Evolutionary conservation across 371 early-diverging fungal genomes (phyloP).

Genomic region (Mucor velutinosus): DNA sequence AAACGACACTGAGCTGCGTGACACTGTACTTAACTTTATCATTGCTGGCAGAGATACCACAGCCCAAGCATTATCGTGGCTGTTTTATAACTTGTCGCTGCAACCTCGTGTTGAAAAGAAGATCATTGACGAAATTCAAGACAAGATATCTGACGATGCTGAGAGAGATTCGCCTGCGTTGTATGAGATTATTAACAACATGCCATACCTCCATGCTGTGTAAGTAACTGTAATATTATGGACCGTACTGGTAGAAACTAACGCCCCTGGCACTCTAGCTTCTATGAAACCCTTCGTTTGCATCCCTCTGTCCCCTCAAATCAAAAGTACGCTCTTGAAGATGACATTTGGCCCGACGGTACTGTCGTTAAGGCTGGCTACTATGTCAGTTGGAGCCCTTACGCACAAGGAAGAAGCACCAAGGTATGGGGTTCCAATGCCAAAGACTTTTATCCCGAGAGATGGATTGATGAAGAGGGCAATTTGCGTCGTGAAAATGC

Average conservation of each 20-base stretch:
- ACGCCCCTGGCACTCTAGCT: conserved; percentile 19
- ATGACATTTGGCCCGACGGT: conserved; percentile 67
- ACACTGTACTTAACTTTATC: conserved; percentile 52
- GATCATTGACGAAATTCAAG: conserved; percentile 49
- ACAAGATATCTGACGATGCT: conserved; percentile 31
- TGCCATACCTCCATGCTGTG: conserved; percentile 33
- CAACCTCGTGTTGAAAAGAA: conserved; percentile 50
- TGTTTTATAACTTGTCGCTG: conserved; percentile 50
- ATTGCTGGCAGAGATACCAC: conserved; percentile 75
- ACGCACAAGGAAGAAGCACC: conserved; percentile 56
- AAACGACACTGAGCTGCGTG: conserved; percentile 49
- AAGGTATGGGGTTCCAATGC: conserved; percentile 68
- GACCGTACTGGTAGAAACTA: background rate
- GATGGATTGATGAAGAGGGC: conserved; percentile 54
- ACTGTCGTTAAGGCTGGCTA: conserved; percentile 56
- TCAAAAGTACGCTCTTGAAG: conserved; percentile 58
- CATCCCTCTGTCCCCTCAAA: conserved; percentile 65
- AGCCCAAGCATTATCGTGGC: conserved; percentile 73
- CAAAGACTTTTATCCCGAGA: conserved; percentile 60
- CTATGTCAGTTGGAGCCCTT: conserved; percentile 51
- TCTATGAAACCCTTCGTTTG: conserved; percentile 61
- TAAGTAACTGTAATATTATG: conserved; percentile 24
- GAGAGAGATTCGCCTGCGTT: conserved; percentile 37
- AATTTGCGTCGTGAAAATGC: conserved; percentile 25
- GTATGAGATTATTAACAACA: conserved; percentile 47